Evolutionary conservation across 768 basidiomycete species (phyloP).

Genomic region (Neoboletus brunneissimus): DNA sequence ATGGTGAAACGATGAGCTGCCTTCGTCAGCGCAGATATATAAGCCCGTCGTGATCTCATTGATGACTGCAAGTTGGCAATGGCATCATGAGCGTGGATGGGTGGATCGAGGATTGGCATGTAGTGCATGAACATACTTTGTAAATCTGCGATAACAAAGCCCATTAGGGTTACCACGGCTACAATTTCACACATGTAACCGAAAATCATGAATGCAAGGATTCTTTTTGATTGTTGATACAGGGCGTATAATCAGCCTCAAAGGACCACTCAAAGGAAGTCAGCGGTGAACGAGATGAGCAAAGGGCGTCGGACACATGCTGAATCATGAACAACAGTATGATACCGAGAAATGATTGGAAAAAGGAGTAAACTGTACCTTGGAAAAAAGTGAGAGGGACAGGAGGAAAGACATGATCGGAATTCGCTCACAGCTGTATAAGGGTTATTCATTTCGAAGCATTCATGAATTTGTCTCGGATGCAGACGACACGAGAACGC

Average conservation of each 20-base stretch:
- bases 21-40: neutral
- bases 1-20: neutral
- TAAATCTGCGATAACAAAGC: too few species aligned
- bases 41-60: neutral
- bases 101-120: too few species aligned
- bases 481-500: neutral
- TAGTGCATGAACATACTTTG: too few species aligned
- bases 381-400: too few species aligned
- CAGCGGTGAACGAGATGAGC: neutral
- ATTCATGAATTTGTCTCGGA: neutral
- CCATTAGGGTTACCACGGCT: neutral
- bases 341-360: too few species aligned
- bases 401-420: too few species aligned
- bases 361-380: too few species aligned
- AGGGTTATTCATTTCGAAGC: too few species aligned
- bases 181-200: slow-evolving; percentile 3
- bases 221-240: slow-evolving; percentile 9
- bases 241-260: slow-evolving; percentile 15
- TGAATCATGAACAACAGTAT: too few species aligned
- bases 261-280: slow-evolving; percentile 10
- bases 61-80: too few species aligned
- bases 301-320: neutral
- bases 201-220: slow-evolving; percentile 6
- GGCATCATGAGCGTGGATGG: too few species aligned
- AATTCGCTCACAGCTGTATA: too few species aligned